Evolutionary conservation across 768 basidiomycete genomes (phyloP).

Genomic region (Boletus edulis): DNA sequence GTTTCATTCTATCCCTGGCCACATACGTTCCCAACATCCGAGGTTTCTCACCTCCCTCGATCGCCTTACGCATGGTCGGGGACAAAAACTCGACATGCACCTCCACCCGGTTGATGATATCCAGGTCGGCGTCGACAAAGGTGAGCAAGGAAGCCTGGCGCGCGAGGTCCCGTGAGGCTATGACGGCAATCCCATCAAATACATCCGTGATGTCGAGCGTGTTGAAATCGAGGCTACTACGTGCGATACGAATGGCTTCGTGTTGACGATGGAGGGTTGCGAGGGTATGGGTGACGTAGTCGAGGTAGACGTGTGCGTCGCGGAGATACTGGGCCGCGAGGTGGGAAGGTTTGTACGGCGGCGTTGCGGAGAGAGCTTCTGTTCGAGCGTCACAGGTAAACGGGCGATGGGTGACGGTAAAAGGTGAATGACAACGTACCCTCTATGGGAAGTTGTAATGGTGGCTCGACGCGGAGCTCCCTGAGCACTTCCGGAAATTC

Average conservation of each 20-base stretch:
- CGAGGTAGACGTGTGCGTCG: constrained; percentile 62
- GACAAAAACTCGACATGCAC: constrained; percentile 80
- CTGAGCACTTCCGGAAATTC: constrained; percentile 63
- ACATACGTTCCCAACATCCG: constrained; percentile 82
- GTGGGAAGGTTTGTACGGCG: constrained; percentile 67
- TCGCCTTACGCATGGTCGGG: constrained; percentile 58
- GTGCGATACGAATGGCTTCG: constrained; percentile 71
- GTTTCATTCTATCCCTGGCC: constrained; percentile 71
- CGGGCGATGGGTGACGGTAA: background rate
- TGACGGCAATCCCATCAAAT: constrained; percentile 58
- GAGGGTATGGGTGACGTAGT: constrained; percentile 52
- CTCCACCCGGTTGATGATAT: constrained; percentile 60
- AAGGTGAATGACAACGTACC: constrained; percentile 38
- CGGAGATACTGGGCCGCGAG: constrained; percentile 66
- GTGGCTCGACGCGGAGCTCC: constrained; percentile 59
- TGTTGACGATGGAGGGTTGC: constrained; percentile 62
- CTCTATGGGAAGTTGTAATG: constrained; percentile 68
- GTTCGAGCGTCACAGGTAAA: background rate
- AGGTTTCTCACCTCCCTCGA: constrained; percentile 65
- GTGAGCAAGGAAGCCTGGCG: constrained; percentile 61
- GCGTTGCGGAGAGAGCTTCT: constrained; percentile 64
- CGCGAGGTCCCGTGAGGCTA: constrained; percentile 60
- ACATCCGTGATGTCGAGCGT: constrained; percentile 69
- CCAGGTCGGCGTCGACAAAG: constrained; percentile 69
- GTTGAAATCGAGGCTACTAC: constrained; percentile 66